Percentiles rank a stretch among this genome's conserved stretches.
Conservation (phyloP, 2,329 filamentous ascomycete genomes). For the Penicillium vulpinum region DNA sequence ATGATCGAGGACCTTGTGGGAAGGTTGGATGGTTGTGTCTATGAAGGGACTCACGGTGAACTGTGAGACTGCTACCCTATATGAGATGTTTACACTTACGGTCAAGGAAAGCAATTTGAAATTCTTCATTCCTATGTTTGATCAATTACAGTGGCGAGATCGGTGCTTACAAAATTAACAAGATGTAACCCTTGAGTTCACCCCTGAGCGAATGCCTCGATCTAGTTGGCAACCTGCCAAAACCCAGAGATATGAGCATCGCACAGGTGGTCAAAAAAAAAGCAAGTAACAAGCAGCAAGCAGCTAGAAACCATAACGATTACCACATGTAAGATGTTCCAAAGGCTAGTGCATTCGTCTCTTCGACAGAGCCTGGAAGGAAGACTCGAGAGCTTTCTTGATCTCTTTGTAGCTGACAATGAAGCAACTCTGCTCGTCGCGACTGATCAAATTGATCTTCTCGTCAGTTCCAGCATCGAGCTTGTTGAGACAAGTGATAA, state of each 20-base stretch:
- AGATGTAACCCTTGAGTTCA: neutral
- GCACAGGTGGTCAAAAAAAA: neutral
- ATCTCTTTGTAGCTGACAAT: constrained; percentile 89
- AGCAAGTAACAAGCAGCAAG: neutral
- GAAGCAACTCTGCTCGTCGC: constrained; percentile 87
- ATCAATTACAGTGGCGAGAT: constrained; percentile 15
- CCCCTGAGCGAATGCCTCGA: neutral
- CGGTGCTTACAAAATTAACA: constrained; percentile 5
- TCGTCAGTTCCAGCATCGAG: constrained; percentile 88
- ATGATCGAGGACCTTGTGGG: constrained; percentile 24
- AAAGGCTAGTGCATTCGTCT: constrained; percentile 37
- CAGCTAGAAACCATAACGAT: neutral
- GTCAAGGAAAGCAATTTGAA: constrained; percentile 12
- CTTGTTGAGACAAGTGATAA: constrained; percentile 84
- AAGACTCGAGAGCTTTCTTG: constrained; percentile 63
- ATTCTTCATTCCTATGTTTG: constrained; percentile 25
- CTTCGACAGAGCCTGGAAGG: constrained; percentile 60
- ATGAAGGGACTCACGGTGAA: constrained; percentile 3
- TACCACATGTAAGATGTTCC: constrained; percentile 11
- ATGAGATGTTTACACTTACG: constrained; percentile 1
- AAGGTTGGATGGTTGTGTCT: constrained; percentile 18
- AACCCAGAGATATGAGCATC: neutral
- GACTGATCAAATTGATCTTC: constrained; percentile 77
- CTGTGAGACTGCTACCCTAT: constrained; percentile 3
- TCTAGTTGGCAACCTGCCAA: neutral